Base-by-base conservation (phyloP, 78 protist species). In the Polysphondylium violaceum region DNA sequence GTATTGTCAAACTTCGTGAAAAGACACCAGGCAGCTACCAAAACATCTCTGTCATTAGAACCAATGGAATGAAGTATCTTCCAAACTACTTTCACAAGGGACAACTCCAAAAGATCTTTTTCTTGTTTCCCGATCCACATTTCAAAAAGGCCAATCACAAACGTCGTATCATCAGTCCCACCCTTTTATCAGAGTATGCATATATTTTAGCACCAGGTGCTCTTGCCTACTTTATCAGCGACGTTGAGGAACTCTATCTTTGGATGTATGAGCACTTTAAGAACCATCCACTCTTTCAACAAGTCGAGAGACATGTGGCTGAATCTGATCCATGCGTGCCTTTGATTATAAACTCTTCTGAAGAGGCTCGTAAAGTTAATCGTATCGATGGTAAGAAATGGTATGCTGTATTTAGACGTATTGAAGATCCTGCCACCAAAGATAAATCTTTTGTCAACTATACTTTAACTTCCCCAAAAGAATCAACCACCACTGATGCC, bases 61-160 rank as follows among this genome's bases (percentile, higher is more conserved):
- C 93, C 27, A 98, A 98, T 43, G 96, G 97, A 25, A 98, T 98
- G 99, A 96, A 96, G 72, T 90, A 60, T 63, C 74, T 97, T 35
- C 96, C 98, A 9, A 92, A 95, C 60, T 96, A 47, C 92, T 98
- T 98, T 58, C 64, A 23, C 17, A 95, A 96, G 55, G 98, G 95
- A 3, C 98, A 95, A 74, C 75, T 96, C 23, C 44, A 50, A 23
- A 96, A 93, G 87, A 83, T 98, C 36, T 97, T 98, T 90, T 95
- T 98, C 93, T 86, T 95, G 68, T 97, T 96, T 77, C 99, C 99
- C 1, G 99, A 98, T 59, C 99, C 99, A 23, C 99, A 98, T 74
- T 98, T 96, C 55, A 98, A 98, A 79, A 83, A 86, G 61, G 76
- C 93, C 6, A 96, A 96, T 83, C 95, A 94, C 36, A 71, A 97